Base-by-base conservation (phyloP, 2,329 filamentous ascomycete genomes). In the Gaeumannomyces tritici region DNA sequence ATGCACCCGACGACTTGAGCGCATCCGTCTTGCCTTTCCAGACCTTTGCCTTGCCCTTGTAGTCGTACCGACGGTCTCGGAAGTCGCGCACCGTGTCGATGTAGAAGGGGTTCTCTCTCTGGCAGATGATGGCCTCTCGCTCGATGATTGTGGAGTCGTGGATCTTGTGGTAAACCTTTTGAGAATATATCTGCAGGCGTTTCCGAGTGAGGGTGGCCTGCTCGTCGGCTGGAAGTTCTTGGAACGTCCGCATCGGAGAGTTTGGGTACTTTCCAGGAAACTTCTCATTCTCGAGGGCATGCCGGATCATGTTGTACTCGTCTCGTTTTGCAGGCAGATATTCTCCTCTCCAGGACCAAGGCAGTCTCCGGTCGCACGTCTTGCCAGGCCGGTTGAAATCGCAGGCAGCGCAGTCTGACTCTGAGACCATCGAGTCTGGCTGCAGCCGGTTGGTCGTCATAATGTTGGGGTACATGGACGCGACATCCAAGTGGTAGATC, bases 131-230 rank as follows among this genome's bases (percentile, higher is more conserved):
- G 13, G 96, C 95, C 74, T 99, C 95, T 62, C 93, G 87, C 65
- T 95, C 89, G 63, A 96, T 95, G 0, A 91, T 98, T 60, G 89
- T 96, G 15, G 90, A 89, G 65, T 98, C 95, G 74, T 96, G 93
- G 64, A 99, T 98, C 74, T 98, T 99, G 81, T 99, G 95, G 72
- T 99, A 99, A 66, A 99, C 96, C 76, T 99, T 99, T 74, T 98
- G 96, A 70, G 91, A 96, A 77, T 96, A 99, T 42, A 92, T 83
- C 66, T 93, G 91, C 59, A 99, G 78, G 42, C 95, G 87, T 71
- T 98, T 99, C 68, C 91, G 89, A 60, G 96, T 81, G 47, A 95
- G 79, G 1, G 71, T 77, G 0, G 93, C 88, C 74, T 96, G 93
- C 70, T 99, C 95, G 63, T 96, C 93, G 2, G 83, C 74, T 24